These are phyloP conservation scores for Melastoma malabathricum DNA, from an alignment of 345 rosid species.

Conservation along the genomic window DNA sequence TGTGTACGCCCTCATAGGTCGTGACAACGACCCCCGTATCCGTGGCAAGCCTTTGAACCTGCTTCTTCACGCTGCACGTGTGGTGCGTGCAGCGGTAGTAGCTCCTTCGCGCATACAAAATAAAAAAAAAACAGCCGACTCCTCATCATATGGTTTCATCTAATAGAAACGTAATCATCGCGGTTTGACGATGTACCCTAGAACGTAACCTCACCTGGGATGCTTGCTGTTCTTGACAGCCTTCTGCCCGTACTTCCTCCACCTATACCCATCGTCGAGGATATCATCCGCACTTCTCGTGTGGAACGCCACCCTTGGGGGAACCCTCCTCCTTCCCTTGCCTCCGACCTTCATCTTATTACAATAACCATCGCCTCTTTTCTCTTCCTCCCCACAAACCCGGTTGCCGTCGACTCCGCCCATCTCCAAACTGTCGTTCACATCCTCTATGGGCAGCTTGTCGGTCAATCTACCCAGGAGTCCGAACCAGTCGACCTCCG, in stretches of 20 bases:
- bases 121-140: not conserved
- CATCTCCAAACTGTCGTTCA: slow-evolving; percentile 7
- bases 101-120: slow-evolving; percentile 29
- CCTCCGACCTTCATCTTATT: slow-evolving; percentile 14
- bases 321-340: slow-evolving; percentile 20
- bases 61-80: slow-evolving; percentile 94
- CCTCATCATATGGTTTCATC: no score
- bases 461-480: slow-evolving; percentile 26
- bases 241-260: slow-evolving; percentile 65
- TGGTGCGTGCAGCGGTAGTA: slow-evolving; percentile 90
- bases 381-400: slow-evolving; percentile 14
- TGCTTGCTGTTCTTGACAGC: slow-evolving; percentile 44
- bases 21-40: slow-evolving; percentile 68
- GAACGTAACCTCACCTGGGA: slow-evolving; percentile 32
- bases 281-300: slow-evolving; percentile 57
- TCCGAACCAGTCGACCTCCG: slow-evolving; percentile 37
- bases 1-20: slow-evolving; percentile 70
- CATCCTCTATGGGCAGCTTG: slow-evolving; percentile 9
- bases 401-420: slow-evolving; percentile 1
- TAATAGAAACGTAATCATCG: not conserved
- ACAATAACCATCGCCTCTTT: slow-evolving; percentile 9
- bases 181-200: not conserved
- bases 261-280: slow-evolving; percentile 60
- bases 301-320: slow-evolving; percentile 54
- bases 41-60: slow-evolving; percentile 69